phyloP scores from a whole-genome alignment of 106 monocot species.

The Allium fistulosum region DNA sequence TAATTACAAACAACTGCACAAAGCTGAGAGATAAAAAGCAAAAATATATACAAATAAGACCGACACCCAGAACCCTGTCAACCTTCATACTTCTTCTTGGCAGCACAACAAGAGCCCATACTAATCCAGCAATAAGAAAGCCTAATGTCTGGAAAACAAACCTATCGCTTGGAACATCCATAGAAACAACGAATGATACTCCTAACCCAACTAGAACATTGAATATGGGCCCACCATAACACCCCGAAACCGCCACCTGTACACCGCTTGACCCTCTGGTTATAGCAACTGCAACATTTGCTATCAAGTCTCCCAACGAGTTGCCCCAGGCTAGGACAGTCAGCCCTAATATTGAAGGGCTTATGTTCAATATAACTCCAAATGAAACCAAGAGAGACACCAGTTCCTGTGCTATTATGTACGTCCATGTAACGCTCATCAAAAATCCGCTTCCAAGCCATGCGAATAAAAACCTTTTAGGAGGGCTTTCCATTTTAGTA shows the following conservation, averaged over 20 bases:
- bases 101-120: slow-evolving; percentile 29
- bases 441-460: slow-evolving; percentile 57
- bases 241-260: slow-evolving; percentile 45
- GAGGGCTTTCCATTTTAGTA: slow-evolving; percentile 27
- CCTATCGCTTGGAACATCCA: slow-evolving; percentile 10
- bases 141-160: slow-evolving; percentile 24
- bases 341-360: slow-evolving; percentile 32
- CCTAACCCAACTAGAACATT: slow-evolving; percentile 41
- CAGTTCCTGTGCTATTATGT: slow-evolving; percentile 47
- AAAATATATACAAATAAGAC: slow-evolving; percentile 24
- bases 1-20: slow-evolving; percentile 6
- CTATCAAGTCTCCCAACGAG: slow-evolving; percentile 46
- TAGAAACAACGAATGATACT: slow-evolving; percentile 16
- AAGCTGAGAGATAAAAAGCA: slow-evolving; percentile 23
- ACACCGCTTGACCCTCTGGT: slow-evolving; percentile 19
- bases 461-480: slow-evolving; percentile 19
- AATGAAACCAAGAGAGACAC: slow-evolving; percentile 44
- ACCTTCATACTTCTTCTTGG: slow-evolving; percentile 30
- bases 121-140: slow-evolving; percentile 20
- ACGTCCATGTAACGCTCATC: slow-evolving; percentile 58
- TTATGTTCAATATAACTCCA: slow-evolving; percentile 21
- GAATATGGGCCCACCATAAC: slow-evolving; percentile 57
- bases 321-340: slow-evolving; percentile 58
- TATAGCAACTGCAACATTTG: slow-evolving; percentile 23
- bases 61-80: slow-evolving; percentile 22